phyloP scores from a whole-genome alignment of 2,329 filamentous ascomycete genomes.

The Ceratocystis eucalypticola region DNA sequence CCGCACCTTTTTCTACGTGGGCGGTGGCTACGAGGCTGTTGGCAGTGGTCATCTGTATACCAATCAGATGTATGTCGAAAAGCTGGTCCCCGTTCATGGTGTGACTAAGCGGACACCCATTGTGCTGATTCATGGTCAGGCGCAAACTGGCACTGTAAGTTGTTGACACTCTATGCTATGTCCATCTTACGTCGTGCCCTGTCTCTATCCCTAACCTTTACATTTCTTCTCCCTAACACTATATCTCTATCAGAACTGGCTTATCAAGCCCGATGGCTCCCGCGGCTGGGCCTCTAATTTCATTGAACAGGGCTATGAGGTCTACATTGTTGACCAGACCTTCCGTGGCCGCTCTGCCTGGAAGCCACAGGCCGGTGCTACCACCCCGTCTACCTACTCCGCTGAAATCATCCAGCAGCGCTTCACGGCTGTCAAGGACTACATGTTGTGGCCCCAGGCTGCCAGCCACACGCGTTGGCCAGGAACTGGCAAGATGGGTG shows the following conservation, averaged over 20 bases:
- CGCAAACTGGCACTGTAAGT: conserved; percentile 28
- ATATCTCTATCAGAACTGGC: conserved; percentile 29
- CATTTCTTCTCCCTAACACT: background rate
- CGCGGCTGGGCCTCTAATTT: conserved; percentile 38
- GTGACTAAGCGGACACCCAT: conserved; percentile 26
- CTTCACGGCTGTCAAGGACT: conserved; percentile 28
- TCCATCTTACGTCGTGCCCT: conserved; percentile 14
- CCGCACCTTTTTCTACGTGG: conserved; percentile 28
- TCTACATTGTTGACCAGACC: conserved; percentile 36
- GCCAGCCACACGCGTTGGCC: conserved; percentile 33
- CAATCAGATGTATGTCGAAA: conserved; percentile 42
- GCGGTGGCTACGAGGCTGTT: conserved; percentile 27
- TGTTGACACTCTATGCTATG: conserved; percentile 22
- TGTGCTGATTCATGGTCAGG: conserved; percentile 33
- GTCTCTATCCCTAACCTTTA: background rate
- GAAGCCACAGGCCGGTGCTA: conserved; percentile 25
- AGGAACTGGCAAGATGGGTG: conserved; percentile 29
- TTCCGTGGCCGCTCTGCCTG: conserved; percentile 34
- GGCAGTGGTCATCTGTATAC: conserved; percentile 20
- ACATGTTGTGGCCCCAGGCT: conserved; percentile 30
- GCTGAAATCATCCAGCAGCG: conserved; percentile 28
- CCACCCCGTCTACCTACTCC: conserved; percentile 23
- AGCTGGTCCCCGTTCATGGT: conserved; percentile 27
- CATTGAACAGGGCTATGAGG: conserved; percentile 32
- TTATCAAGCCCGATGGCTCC: conserved; percentile 34